Evolutionary conservation across 2,329 filamentous ascomycete genomes (phyloP), one percentile per base, ranked within the genome.

Genomic region (Clarireedia paspali): DNA sequence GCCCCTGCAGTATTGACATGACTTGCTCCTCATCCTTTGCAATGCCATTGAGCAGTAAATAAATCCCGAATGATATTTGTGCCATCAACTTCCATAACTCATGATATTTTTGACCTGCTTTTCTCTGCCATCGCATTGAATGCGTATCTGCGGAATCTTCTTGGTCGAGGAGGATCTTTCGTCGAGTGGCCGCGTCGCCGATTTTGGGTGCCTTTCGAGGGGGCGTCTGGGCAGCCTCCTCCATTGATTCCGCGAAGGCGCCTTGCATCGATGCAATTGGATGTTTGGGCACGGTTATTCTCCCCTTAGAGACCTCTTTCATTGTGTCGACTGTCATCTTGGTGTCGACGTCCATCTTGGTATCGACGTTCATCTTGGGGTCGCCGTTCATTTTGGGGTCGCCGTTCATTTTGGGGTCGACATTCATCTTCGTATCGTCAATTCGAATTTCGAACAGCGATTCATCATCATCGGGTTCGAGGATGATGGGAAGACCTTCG

Each of bases 31-130:
- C 88, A 63, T 89, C 95, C 71, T 92, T 95, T 53, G 94, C 91
- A 70, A 95, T 82, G 59, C 85, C 84, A 66, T 91, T 85, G 55
- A 95, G 82, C 56, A 97, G 74, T 46, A 97, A 77, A 70, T 96
- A 91, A 39, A 97, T 85, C 20, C 94, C 92, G 70, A 97, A 97
- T 1, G 90, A 87, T 63, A 97, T 91, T 71, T 97, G 92, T 15
- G 92, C 85, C 68, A 95, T 82, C 49, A 96, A 81, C 73, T 96
- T 96, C 76, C 87, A 86, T 58, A 97, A 75, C 60, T 95, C 90
- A 68, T 97, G 94, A 67, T 90, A 87, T 66, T 83, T 81, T 68
- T 94, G 89, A 45, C 83, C 84, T 0, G 84, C 79, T 53, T 85
- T 83, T 69, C 88, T 85, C 57, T 86, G 83, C 90, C 91, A 96